phyloP scores from a whole-genome alignment of 2,329 filamentous ascomycete genomes.

The Clonostachys rhizophaga region DNA sequence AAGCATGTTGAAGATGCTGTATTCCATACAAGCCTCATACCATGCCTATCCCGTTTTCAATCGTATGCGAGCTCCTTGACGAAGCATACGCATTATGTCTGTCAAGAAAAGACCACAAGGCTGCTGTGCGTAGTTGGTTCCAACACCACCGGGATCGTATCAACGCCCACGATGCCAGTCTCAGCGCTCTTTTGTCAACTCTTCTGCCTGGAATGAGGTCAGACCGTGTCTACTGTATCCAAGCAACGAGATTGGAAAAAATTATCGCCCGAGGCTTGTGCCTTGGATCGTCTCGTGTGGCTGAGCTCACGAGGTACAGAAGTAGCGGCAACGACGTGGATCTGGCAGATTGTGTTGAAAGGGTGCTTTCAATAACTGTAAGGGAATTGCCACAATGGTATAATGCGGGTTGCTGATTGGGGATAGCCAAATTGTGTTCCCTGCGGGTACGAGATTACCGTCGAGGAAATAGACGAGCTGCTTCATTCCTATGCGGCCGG shows the following conservation, averaged over 20 bases:
- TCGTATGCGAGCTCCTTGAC: constrained; percentile 71
- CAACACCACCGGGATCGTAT: constrained; percentile 52
- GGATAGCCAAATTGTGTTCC: constrained; percentile 37
- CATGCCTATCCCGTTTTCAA: constrained; percentile 57
- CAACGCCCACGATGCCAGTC: constrained; percentile 48
- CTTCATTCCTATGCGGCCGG: constrained; percentile 64
- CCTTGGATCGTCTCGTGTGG: constrained; percentile 56
- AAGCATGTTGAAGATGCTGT: too few species aligned
- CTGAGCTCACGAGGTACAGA: constrained; percentile 60
- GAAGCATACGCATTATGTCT: constrained; percentile 47
- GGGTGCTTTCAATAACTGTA: constrained; percentile 58
- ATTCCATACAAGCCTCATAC: not conserved
- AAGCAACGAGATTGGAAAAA: constrained; percentile 55
- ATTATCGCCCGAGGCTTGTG: constrained; percentile 65
- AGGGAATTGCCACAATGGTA: constrained; percentile 11
- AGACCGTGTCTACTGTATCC: constrained; percentile 73
- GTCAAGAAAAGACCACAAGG: constrained; percentile 20
- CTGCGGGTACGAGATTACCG: constrained; percentile 39
- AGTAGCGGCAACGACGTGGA: constrained; percentile 55
- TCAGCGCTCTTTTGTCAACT: constrained; percentile 65
- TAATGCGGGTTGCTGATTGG: constrained; percentile 8
- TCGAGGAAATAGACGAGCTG: constrained; percentile 68
- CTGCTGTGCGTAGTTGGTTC: constrained; percentile 64
- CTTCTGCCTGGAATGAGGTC: constrained; percentile 71
- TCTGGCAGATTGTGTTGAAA: constrained; percentile 66